These are phyloP conservation scores for Trichoderma orchidacearum DNA, from an alignment of 495 filamentous ascomycete species.

Conservation along the genomic window DNA sequence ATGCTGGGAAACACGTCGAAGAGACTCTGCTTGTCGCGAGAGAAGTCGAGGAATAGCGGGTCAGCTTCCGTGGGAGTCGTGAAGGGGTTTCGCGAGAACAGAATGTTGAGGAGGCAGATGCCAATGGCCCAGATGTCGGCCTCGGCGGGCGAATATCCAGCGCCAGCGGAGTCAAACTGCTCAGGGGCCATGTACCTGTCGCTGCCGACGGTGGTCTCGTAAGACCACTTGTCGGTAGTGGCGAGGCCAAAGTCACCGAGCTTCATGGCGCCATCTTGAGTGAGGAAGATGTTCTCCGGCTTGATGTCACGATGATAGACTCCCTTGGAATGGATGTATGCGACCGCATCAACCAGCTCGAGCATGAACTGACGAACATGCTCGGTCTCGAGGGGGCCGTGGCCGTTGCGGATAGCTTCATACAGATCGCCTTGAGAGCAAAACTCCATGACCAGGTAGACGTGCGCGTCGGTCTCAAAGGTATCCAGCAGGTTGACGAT, in stretches of 20 bases:
- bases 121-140: slow-evolving; percentile 96
- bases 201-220: slow-evolving; percentile 85
- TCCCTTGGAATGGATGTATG: slow-evolving; percentile 79
- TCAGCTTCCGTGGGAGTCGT: slow-evolving; percentile 75
- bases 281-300: slow-evolving; percentile 97
- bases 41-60: slow-evolving; percentile 82
- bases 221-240: slow-evolving; percentile 72
- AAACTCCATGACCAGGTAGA: slow-evolving; percentile 89
- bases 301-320: slow-evolving; percentile 98
- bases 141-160: slow-evolving; percentile 82
- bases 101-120: slow-evolving; percentile 86
- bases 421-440: slow-evolving; percentile 95
- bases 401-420: slow-evolving; percentile 81
- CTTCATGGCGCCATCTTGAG: slow-evolving; percentile 76
- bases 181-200: slow-evolving; percentile 99
- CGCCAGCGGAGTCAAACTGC: slow-evolving; percentile 76
- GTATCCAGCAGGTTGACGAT: slow-evolving; percentile 86
- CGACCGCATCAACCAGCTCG: slow-evolving; percentile 77
- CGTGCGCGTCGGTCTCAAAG: slow-evolving; percentile 81
- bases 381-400: slow-evolving; percentile 83
- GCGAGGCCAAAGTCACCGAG: slow-evolving; percentile 93
- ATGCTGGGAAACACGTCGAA: slow-evolving; percentile 98
- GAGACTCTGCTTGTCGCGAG: slow-evolving; percentile 79
- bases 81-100: slow-evolving; percentile 94
- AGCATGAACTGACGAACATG: slow-evolving; percentile 97